Evolutionary conservation across 257 asterid genomes (phyloP).

Genomic region (Petunia axillaris): DNA sequence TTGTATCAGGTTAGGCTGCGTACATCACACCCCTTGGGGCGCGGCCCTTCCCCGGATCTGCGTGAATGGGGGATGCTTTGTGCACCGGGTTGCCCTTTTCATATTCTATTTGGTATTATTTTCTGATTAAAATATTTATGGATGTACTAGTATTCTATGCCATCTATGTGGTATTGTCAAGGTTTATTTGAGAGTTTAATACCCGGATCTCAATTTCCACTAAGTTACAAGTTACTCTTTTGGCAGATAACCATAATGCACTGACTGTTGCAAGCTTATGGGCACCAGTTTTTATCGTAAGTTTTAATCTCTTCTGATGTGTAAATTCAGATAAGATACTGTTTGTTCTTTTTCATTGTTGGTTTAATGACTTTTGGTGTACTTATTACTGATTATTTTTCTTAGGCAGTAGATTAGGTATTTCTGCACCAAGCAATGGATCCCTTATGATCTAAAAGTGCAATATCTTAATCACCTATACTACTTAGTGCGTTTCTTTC

Average conservation of each 20-base stretch:
- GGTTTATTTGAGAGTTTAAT: slow-evolving; percentile 8
- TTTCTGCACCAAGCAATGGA: slow-evolving; percentile 17
- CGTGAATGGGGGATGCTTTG: too few relatives aligned
- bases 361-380: neutral
- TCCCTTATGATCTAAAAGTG: neutral
- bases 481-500: slow-evolving; percentile 9
- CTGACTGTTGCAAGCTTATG: slow-evolving; percentile 80
- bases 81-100: too few relatives aligned
- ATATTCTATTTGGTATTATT: slow-evolving; percentile 2
- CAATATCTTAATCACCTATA: neutral
- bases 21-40: too few relatives aligned
- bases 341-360: neutral
- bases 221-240: slow-evolving; percentile 18
- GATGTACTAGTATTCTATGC: neutral
- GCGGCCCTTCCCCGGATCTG: too few relatives aligned
- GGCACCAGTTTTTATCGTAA: slow-evolving; percentile 90
- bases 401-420: slow-evolving; percentile 6
- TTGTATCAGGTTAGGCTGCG: too few relatives aligned
- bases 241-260: slow-evolving; percentile 91
- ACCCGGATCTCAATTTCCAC: neutral
- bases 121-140: slow-evolving; percentile 6
- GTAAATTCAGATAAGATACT: slow-evolving; percentile 6
- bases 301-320: slow-evolving; percentile 38
- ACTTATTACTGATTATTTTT: neutral
- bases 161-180: slow-evolving; percentile 12